Conservation (phyloP, 768 basidiomycete genomes). For the Lentinula edodes region DNA sequence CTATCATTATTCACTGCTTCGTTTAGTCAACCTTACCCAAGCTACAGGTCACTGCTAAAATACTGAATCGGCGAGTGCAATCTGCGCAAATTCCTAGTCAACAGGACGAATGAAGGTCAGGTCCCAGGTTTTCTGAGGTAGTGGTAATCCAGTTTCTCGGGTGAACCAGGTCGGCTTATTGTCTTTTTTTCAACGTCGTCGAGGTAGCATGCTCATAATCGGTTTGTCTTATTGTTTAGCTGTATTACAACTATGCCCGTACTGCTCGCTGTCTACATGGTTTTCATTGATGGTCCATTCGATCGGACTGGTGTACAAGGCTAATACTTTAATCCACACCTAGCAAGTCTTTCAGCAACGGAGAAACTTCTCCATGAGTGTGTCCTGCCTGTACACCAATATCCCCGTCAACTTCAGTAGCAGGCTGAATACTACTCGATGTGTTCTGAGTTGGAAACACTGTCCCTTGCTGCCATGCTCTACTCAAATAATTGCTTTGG, state of each 20-base stretch:
- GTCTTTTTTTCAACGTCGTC: slow-evolving; percentile 1
- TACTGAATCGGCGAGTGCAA: slow-evolving; percentile 58
- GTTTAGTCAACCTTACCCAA: slow-evolving; percentile 11
- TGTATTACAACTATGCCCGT: neutral
- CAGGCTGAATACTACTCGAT: neutral
- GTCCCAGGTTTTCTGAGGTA: neutral
- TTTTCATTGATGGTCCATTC: neutral
- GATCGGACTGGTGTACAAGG: neutral
- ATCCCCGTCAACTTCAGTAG: neutral
- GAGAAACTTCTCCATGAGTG: neutral
- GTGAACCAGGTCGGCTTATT: slow-evolving; percentile 8
- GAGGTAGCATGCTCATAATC: neutral
- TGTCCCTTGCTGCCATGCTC: neutral
- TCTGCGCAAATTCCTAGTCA: slow-evolving; percentile 34
- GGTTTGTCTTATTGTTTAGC: slow-evolving; percentile 1
- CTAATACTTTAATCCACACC: slow-evolving; percentile 2
- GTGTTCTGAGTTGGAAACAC: neutral
- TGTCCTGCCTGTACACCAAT: neutral
- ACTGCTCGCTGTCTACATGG: neutral
- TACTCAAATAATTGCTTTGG: neutral
- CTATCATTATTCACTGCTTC: slow-evolving; percentile 11
- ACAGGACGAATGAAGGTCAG: slow-evolving; percentile 3
- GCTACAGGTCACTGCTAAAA: slow-evolving; percentile 74
- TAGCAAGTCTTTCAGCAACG: neutral
- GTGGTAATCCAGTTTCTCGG: neutral